Evolutionary conservation across 2,329 filamentous ascomycete species (phyloP).

Genomic region (Ascochyta lentis): DNA sequence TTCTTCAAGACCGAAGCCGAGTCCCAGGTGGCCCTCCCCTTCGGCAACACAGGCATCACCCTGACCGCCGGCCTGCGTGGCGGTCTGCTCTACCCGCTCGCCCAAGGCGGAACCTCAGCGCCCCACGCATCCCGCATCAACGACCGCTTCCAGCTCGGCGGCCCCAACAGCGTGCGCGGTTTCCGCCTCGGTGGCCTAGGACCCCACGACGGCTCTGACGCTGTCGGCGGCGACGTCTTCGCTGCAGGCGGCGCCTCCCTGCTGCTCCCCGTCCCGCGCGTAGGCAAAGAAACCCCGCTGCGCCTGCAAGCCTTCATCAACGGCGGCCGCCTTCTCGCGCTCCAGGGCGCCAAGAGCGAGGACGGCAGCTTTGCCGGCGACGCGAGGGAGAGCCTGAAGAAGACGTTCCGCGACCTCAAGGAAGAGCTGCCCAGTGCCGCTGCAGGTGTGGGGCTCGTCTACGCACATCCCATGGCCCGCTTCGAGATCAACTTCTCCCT

Average conservation of each 20-base stretch:
- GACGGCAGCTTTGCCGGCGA: slow-evolving; percentile 53
- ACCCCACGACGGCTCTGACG: slow-evolving; percentile 83
- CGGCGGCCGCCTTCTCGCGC: slow-evolving; percentile 80
- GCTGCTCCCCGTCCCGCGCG: slow-evolving; percentile 81
- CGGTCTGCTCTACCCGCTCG: slow-evolving; percentile 83
- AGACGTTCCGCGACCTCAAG: slow-evolving; percentile 63
- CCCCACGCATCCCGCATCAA: slow-evolving; percentile 80
- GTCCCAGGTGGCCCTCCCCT: slow-evolving; percentile 74
- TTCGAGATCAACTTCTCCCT: slow-evolving; percentile 97
- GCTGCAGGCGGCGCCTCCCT: slow-evolving; percentile 88
- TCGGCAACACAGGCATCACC: slow-evolving; percentile 79
- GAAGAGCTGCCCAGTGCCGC: slow-evolving; percentile 83
- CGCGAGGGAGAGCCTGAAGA: slow-evolving; percentile 47
- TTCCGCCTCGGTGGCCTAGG: slow-evolving; percentile 91
- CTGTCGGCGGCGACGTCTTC: slow-evolving; percentile 90
- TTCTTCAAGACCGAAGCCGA: slow-evolving; percentile 94
- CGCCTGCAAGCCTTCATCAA: slow-evolving; percentile 92
- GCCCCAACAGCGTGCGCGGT: slow-evolving; percentile 91
- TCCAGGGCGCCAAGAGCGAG: slow-evolving; percentile 60
- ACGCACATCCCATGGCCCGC: slow-evolving; percentile 89
- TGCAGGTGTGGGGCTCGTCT: slow-evolving; percentile 88
- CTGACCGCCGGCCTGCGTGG: slow-evolving; percentile 82
- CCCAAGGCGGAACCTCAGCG: slow-evolving; percentile 62
- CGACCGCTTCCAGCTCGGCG: slow-evolving; percentile 93
- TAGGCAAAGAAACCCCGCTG: slow-evolving; percentile 82